Conservation (phyloP, 2,329 filamentous ascomycete genomes). For the Calonectria naviculata region DNA sequence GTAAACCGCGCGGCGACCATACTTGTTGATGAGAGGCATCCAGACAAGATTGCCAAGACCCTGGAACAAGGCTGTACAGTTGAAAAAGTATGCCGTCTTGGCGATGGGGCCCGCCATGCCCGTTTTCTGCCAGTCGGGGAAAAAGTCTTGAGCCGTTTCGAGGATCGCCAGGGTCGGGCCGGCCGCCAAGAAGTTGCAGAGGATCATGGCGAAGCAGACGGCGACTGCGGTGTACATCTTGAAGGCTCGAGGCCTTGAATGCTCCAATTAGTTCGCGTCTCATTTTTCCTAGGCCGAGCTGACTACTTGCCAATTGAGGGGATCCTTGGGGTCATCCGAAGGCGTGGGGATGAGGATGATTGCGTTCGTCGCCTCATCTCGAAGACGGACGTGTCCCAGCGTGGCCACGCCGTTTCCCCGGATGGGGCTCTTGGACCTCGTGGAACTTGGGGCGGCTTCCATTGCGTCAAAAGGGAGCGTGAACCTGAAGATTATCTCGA, state of each 20-base stretch:
- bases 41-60: constrained; percentile 26
- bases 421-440: not conserved
- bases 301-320: constrained; percentile 51
- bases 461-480: not conserved
- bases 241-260: constrained; percentile 45
- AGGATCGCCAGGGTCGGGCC: constrained; percentile 27
- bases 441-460: not conserved
- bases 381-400: constrained; percentile 26
- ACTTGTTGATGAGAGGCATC: constrained; percentile 30
- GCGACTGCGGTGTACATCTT: constrained; percentile 25
- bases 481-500: not conserved
- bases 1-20: constrained; percentile 26
- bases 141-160: constrained; percentile 23
- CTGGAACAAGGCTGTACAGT: constrained; percentile 23
- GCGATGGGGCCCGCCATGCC: constrained; percentile 22
- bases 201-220: constrained; percentile 27
- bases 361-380: constrained; percentile 44
- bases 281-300: not conserved
- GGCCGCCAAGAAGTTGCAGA: constrained; percentile 29
- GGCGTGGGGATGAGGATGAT: constrained; percentile 62
- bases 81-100: constrained; percentile 31
- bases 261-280: not conserved
- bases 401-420: constrained; percentile 3
- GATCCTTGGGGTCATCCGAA: constrained; percentile 57
- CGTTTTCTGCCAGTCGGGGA: constrained; percentile 15